Evolutionary conservation across 169 alveolate species (phyloP).

Genomic region (Sarcocystis neurona): DNA sequence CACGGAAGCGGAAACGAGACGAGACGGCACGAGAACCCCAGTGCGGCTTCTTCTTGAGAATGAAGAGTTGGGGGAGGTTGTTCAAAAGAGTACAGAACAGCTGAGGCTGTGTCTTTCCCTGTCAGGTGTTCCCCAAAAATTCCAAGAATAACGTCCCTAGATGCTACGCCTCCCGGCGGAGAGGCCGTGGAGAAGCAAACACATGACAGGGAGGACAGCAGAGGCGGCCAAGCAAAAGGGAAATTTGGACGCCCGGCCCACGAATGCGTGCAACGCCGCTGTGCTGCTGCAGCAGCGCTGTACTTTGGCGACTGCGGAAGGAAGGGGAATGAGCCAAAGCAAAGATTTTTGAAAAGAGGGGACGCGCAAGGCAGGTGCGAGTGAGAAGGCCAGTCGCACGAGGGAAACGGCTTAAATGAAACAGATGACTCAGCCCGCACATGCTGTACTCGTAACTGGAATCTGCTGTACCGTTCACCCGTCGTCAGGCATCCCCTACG

Average conservation of each 20-base stretch:
- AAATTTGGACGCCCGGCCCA: too few species aligned
- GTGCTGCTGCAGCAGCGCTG: too few species aligned
- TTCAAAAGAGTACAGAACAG: too few species aligned
- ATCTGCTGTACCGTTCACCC: background rate
- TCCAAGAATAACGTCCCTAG: too few species aligned
- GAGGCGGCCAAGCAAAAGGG: too few species aligned
- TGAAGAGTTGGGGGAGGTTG: background rate
- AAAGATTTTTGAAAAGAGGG: background rate
- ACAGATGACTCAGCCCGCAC: background rate
- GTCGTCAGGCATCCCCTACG: background rate
- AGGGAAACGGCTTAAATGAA: background rate
- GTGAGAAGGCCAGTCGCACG: background rate
- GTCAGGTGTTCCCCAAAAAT: background rate
- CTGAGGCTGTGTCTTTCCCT: background rate
- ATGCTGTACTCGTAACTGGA: background rate
- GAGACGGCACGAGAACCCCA: background rate
- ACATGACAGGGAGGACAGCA: too few species aligned
- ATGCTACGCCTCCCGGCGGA: too few species aligned
- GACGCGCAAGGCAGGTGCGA: background rate
- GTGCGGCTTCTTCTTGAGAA: background rate
- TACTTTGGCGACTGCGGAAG: background rate
- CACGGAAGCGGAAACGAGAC: background rate
- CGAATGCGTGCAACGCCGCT: too few species aligned
- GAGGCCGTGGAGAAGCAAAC: too few species aligned
- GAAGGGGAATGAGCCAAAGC: background rate